Evolutionary conservation across 768 basidiomycete species (phyloP), one percentile per base, ranked within the genome.

Genomic region (Pisolithus orientalis): DNA sequence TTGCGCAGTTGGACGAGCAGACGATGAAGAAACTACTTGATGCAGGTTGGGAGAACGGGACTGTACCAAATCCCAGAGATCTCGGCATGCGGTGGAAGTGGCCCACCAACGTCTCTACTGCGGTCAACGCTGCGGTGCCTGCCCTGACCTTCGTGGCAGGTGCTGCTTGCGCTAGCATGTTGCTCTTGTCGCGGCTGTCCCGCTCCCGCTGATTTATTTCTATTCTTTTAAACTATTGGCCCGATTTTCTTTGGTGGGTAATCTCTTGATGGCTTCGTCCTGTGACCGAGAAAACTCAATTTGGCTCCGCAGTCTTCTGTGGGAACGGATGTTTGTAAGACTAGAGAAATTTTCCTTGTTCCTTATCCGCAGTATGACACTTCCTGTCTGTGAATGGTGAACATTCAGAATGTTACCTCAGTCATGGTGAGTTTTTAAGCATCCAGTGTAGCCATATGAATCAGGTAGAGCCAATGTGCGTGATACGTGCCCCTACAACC

Each of bases 21-120:
- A 75, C 75, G 67, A 87, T 90, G 69, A 70, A 71, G 28, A 75
- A 61, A 52, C 69, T 98, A 16, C 67, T 99, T 54, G 82, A 90
- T 55, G 79, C 86, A 42, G 95, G 95, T 4, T 99, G 94, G 94
- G 87, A 92, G 59, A 77, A 80, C 43, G 71, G 77, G 49, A 54
- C 59, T 10, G 70, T 85, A 14, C 80, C 76, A 24, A 71, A 63
- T 25, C 68, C 76, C 8, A 63, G 72, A 52, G 72, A 76, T 34
- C 55, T 83, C 4, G 69, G 72, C 29, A 70, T 73, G 50, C 49
- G 57, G 52, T 38, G 50, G 55, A 55, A 54, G 52, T 44, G 43
- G 54, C 42, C 48, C 34, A 24, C 24, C 29, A 24, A n/a, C 25
- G 27, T 47, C 38, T 10, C 52, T 10, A 50, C 43, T 34, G 56